These are phyloP conservation scores for Aspergillus sp. DNA, from an alignment of 2,329 filamentous ascomycete genomes.

Conservation along the genomic window DNA sequence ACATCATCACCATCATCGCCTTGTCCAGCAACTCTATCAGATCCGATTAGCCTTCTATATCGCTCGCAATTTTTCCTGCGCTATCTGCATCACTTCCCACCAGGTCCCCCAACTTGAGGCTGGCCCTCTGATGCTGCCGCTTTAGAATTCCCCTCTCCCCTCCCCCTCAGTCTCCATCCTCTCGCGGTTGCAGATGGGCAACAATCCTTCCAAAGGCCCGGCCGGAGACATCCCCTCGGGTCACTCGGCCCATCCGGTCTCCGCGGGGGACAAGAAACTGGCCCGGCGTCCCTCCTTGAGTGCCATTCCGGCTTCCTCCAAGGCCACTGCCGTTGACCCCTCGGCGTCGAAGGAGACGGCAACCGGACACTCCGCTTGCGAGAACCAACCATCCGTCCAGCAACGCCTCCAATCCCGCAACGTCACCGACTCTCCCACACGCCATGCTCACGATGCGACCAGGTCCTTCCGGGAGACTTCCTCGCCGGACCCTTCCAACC, in stretches of 20 bases:
- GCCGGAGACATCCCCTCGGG: conserved; percentile 30
- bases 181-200: conserved; percentile 43
- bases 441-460: not conserved
- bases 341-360: conserved; percentile 44
- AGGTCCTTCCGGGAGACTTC: conserved; percentile 25
- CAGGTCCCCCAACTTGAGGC: conserved; percentile 2
- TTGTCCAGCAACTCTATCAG: not conserved
- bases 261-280: conserved; percentile 37
- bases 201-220: conserved; percentile 47
- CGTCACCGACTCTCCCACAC: not conserved
- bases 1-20: conserved; percentile 14
- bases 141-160: conserved; percentile 8
- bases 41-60: not conserved
- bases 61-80: not conserved
- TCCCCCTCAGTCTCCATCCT: conserved; percentile 8
- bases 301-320: conserved; percentile 35
- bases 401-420: conserved; percentile 42
- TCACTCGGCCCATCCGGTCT: conserved; percentile 23
- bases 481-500: conserved; percentile 35
- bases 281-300: conserved; percentile 42
- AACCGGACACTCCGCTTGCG: conserved; percentile 38
- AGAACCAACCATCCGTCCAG: conserved; percentile 36
- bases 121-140: conserved; percentile 22
- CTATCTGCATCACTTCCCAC: not conserved
- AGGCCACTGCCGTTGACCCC: conserved; percentile 43